Evolutionary conservation across 1,139 yeast species (phyloP).

Genomic region (Taiozyma sp.): DNA sequence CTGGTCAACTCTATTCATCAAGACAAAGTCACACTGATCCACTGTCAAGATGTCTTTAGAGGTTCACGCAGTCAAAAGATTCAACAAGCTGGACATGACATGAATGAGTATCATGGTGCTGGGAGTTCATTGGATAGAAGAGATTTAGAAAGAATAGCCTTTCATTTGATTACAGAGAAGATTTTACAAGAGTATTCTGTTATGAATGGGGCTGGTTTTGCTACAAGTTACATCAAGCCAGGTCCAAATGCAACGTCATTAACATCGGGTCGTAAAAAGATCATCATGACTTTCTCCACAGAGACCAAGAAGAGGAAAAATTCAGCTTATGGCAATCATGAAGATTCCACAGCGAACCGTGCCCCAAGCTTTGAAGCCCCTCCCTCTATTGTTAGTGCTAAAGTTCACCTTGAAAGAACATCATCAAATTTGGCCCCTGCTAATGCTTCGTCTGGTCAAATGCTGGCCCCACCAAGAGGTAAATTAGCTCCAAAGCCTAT

Average conservation of each 20-base stretch:
- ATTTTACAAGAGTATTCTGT: constrained; percentile 67
- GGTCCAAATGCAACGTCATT: constrained; percentile 51
- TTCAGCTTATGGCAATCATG: constrained; percentile 7
- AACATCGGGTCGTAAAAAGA: constrained; percentile 36
- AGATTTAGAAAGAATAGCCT: constrained; percentile 77
- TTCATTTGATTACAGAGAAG: constrained; percentile 65
- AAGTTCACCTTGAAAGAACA: constrained; percentile 24
- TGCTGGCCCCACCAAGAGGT: constrained; percentile 6
- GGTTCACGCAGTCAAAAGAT: constrained; percentile 69
- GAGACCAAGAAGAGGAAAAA: constrained; percentile 4
- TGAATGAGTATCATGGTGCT: constrained; percentile 56
- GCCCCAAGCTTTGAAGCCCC: constrained; percentile 11
- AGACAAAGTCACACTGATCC: constrained; percentile 65
- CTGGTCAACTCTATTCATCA: constrained; percentile 53
- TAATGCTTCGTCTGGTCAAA: constrained; percentile 2
- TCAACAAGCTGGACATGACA: constrained; percentile 55
- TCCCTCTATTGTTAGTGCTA: constrained; percentile 25
- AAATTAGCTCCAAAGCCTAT: constrained; percentile 17
- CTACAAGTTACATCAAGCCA: constrained; percentile 61
- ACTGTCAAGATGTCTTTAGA: constrained; percentile 78
- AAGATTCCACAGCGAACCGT: not conserved
- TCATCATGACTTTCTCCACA: constrained; percentile 40
- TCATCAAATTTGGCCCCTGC: constrained; percentile 14
- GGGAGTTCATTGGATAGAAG: constrained; percentile 60
- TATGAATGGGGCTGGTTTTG: constrained; percentile 72